phyloP scores from a whole-genome alignment of 2,329 filamentous ascomycete species.

The Onygena corvina region DNA sequence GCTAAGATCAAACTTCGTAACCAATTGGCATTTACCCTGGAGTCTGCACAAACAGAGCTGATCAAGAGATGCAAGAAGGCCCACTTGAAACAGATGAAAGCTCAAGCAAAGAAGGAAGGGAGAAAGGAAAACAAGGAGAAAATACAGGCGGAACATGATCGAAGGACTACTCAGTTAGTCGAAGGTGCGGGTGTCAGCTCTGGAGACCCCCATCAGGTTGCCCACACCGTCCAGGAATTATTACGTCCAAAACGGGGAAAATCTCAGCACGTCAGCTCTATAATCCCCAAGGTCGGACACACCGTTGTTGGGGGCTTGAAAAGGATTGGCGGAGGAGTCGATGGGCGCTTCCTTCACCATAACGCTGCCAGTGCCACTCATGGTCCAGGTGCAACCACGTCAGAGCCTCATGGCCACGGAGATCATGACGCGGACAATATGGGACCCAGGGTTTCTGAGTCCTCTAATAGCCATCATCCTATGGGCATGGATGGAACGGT shows the following conservation, averaged over 20 bases:
- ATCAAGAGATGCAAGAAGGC: conserved; percentile 68
- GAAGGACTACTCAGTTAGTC: conserved; percentile 34
- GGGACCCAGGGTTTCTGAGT: neutral
- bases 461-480: neutral
- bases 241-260: conserved; percentile 25
- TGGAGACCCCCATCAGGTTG: conserved; percentile 45
- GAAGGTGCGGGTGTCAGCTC: conserved; percentile 42
- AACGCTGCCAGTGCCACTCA: conserved; percentile 5
- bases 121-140: conserved; percentile 31
- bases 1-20: conserved; percentile 73
- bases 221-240: conserved; percentile 33
- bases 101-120: conserved; percentile 51
- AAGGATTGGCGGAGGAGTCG: conserved; percentile 29
- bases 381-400: neutral
- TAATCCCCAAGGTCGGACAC: conserved; percentile 36
- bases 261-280: conserved; percentile 41
- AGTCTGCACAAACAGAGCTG: conserved; percentile 71
- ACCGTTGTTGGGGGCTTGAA: conserved; percentile 34
- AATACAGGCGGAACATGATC: conserved; percentile 41
- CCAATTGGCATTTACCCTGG: conserved; percentile 57
- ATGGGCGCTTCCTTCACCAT: conserved; percentile 23
- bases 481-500: conserved; percentile 14
- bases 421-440: neutral
- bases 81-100: conserved; percentile 57
- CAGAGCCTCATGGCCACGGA: conserved; percentile 10